Evolutionary conservation across 1,284 basidiomycete genomes (phyloP), one percentile per base, ranked within the genome.

Genomic region (Schizophyllum commune): DNA sequence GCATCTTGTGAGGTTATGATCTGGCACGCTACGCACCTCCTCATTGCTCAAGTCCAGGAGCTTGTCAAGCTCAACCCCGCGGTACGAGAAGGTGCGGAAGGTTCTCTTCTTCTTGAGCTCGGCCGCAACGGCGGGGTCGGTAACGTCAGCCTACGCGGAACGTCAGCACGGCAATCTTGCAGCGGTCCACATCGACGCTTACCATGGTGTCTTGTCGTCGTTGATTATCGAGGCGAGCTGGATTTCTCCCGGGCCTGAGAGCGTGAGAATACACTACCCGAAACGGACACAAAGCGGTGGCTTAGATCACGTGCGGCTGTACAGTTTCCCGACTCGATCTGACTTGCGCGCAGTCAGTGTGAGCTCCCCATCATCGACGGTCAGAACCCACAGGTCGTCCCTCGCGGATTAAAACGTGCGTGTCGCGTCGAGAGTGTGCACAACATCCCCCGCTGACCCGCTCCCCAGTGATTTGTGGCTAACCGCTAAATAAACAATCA

Each of bases 21-120:
- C n/a, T n/a, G n/a, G n/a, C n/a, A n/a, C n/a, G n/a, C n/a, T n/a
- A 79, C 87, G 67, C 70, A 92, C 92, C 71, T 94, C 91, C 77
- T 98, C 96, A 73, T 96, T 98, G 80, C 80, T 86, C 82, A 99
- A 78, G 79, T 99, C 96, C 72, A 99, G 83, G 74, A 99, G 93
- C 79, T 96, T 91, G 75, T 98, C 93, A 68, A 98, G 91, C 82
- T 97, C 95, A 70, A 98, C 82, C 72, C 97, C 96, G 73, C 96
- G 92, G 89, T 96, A 99, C 57, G 92, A 92, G 84, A 98, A 99
- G 73, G 96, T 98, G 75, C 93, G 92, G 91, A 99, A 99, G 65
- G 94, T 95, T 75, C 96, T 84, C 86, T 89, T 94, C 83, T 95
- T 94, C 90, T 96, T 96, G 81, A 96, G 84, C 77, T 94, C 94